Percentiles rank a stretch among this genome's conserved stretches.
These are phyloP conservation scores for Platanus orientalis DNA, from an alignment of 164 flowering plant genomes.

Conservation along the genomic window DNA sequence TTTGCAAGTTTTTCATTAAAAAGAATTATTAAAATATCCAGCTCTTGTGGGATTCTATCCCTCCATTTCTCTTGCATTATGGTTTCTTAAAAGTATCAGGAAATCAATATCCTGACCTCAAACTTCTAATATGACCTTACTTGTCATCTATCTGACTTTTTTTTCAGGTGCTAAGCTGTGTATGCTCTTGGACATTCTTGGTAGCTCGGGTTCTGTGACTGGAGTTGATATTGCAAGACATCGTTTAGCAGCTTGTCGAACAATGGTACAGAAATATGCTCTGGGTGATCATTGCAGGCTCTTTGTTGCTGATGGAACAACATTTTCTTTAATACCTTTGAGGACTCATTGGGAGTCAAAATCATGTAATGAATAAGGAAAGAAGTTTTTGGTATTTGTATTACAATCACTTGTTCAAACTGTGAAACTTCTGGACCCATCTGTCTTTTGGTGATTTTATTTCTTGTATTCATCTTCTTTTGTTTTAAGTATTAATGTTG, in stretches of 20 bases:
- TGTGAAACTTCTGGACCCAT: neutral
- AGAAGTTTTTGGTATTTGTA: constrained; percentile 3
- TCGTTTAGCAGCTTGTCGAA: constrained; percentile 90
- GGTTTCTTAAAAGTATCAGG: no score
- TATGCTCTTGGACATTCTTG: constrained; percentile 78
- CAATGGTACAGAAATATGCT: constrained; percentile 79
- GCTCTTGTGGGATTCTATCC: no score
- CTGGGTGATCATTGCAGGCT: constrained; percentile 74
- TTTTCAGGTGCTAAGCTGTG: constrained; percentile 91
- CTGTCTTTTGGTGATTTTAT: neutral
- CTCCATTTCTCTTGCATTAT: no score
- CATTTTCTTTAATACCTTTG: constrained; percentile 62
- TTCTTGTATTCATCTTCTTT: constrained; percentile 4
- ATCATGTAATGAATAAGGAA: constrained; percentile 27
- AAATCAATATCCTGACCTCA: no score
- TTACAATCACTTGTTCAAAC: neutral
- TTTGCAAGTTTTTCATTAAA: no score
- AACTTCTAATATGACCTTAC: neutral
- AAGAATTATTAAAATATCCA: no score
- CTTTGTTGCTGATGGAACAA: constrained; percentile 93
- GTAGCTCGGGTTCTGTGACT: constrained; percentile 78
- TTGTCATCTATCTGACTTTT: constrained; percentile 4
- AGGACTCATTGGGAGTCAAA: constrained; percentile 23
- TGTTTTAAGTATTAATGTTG: constrained; percentile 17
- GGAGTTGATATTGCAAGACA: constrained; percentile 89